phyloP scores from a whole-genome alignment of 2,329 filamentous ascomycete genomes.

The Chaetomium globosum region DNA sequence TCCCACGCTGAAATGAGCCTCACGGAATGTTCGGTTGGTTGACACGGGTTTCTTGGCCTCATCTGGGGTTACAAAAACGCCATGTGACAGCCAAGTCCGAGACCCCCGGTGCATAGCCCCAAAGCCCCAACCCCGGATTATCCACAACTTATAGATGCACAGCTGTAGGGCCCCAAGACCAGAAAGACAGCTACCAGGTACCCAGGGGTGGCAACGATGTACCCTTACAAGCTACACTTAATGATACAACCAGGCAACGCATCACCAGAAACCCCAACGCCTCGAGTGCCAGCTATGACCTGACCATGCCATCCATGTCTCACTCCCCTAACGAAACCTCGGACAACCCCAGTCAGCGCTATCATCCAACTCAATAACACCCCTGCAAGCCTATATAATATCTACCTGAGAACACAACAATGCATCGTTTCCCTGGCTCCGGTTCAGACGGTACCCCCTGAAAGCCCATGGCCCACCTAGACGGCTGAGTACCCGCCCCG shows the following conservation, averaged over 20 bases:
- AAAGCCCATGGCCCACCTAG: slow-evolving; percentile 46
- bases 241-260: slow-evolving; percentile 15
- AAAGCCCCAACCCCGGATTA: background rate
- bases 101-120: background rate
- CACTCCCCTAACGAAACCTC: background rate
- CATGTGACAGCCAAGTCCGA: slow-evolving; percentile 5
- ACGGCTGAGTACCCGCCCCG: slow-evolving; percentile 95
- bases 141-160: background rate
- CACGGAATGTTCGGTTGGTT: too few relatives aligned
- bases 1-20: background rate
- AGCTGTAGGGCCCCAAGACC: background rate
- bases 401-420: background rate
- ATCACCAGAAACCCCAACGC: slow-evolving; percentile 4
- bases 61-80: background rate
- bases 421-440: background rate
- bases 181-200: background rate
- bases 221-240: slow-evolving; percentile 5
- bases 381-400: background rate
- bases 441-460: background rate
- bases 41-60: background rate
- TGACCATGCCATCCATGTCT: slow-evolving; percentile 11
- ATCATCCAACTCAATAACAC: slow-evolving; percentile 7
- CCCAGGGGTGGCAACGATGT: background rate
- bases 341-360: background rate
- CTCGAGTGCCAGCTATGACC: slow-evolving; percentile 9